Base-by-base conservation (phyloP, 352 stramenopile genomes). In the Globisporangium barbulae region DNA sequence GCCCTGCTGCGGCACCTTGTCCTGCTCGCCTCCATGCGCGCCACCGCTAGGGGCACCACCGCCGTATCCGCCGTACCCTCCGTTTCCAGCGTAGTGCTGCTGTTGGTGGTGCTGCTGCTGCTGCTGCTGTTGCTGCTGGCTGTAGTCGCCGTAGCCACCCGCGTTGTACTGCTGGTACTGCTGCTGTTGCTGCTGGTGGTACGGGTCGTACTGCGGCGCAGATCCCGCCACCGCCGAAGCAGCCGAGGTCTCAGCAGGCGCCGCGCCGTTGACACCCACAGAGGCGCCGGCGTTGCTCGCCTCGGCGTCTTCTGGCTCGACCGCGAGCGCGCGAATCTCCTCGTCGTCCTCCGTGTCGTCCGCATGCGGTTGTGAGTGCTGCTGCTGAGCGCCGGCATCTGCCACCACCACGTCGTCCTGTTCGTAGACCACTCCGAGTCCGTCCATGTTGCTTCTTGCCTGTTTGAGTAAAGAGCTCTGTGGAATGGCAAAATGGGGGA, bases 381-480 rank as follows among this genome's bases (percentile, higher is more conserved):
- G 44, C 28, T 72, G 62, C 45, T 65, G 45, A 21, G 42, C 45
- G 15, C n/a, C 48, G 15, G 39, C 61, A 49, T 82, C 72, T 52
- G 66, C 65, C 47, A 75, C 70, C 45, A 70, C 67, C 53, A 78
- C 61, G 35, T 90, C 83, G 67, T 91, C 83, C 54, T 88, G 78
- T 72, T 91, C 83, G 74, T 91, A 90, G 55, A 90, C 83, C 56
- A 91, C 80, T 50, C 79, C 79, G 22, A 89, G 67, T 47, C 82
- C 82, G 71, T 91, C 82, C 82, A 91, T 91, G 25, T 21, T 59
- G 35, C 13, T 21, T 25, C 2, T 28, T 30, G 30, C 19, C 7
- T 25, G 17, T 31, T 41, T 49, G 53, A n/a, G 33, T n/a, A 3
- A 48, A 33, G 35, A 59, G 53, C 33, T 59, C 22, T 55, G 49